Conservation (phyloP, 225 moss, liverwort and hornwort genomes). For the Marchantia polymorpha region DNA sequence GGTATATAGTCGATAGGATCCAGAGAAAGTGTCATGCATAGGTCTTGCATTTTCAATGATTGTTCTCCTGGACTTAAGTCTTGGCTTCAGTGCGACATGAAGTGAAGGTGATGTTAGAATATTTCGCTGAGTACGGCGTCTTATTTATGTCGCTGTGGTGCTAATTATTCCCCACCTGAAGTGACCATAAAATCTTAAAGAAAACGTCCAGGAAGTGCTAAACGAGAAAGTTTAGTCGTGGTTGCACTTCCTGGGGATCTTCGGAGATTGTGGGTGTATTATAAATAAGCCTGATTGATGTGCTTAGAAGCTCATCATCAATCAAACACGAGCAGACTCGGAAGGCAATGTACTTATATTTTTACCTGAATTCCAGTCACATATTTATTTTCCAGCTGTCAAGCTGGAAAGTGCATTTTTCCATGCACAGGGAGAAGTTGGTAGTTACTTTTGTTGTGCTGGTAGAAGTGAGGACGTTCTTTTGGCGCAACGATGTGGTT, state of each 20-base stretch:
- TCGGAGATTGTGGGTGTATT: slow-evolving; percentile 12
- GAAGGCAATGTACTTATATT: not conserved
- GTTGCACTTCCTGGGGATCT: not conserved
- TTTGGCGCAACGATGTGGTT: no score
- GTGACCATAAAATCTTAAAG: not conserved
- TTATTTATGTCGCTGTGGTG: not conserved
- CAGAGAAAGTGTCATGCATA: slow-evolving; percentile 18
- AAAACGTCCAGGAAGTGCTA: not conserved
- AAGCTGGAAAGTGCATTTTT: not conserved
- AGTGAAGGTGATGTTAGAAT: not conserved
- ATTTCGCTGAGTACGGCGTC: not conserved
- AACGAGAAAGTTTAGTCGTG: not conserved
- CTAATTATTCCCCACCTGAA: slow-evolving; percentile 19
- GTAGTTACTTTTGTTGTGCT: no score
- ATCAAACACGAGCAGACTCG: slow-evolving; percentile 1
- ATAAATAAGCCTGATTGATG: slow-evolving; percentile 15
- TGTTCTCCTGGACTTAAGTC: not conserved
- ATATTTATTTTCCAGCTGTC: not conserved
- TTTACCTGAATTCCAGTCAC: not conserved
- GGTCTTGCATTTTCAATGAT: slow-evolving; percentile 9
- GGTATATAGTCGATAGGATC: not conserved
- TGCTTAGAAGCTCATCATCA: slow-evolving; percentile 1
- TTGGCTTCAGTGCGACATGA: slow-evolving; percentile 2
- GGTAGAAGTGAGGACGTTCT: no score
- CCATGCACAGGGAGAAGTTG: no score